Evolutionary conservation across 129 eudicot genomes (phyloP).

Genomic region (Escallonia herrerae): DNA sequence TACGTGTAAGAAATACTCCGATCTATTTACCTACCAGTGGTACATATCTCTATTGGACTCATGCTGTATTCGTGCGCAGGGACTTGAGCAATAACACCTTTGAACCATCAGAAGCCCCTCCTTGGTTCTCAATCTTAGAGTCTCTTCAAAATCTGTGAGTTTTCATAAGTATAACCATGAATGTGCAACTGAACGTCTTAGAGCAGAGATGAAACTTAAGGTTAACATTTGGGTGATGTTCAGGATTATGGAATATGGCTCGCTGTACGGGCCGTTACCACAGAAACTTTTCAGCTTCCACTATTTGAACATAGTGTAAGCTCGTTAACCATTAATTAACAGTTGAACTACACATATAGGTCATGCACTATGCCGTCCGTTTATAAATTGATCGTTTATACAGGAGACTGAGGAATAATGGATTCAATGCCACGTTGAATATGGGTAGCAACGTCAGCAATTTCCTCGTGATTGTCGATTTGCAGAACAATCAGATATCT

Average conservation of each 20-base stretch:
- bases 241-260: conserved; percentile 80
- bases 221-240: conserved; percentile 8
- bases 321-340: not conserved
- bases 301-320: conserved; percentile 87
- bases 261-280: conserved; percentile 70
- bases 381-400: not conserved
- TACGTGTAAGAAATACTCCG: conserved; percentile 22
- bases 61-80: conserved; percentile 33
- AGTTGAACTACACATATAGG: not conserved
- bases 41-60: not conserved
- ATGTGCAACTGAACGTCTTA: not conserved
- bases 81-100: conserved; percentile 93
- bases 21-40: not conserved
- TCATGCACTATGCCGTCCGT: not conserved
- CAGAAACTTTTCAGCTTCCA: conserved; percentile 55
- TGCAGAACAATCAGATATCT: conserved; percentile 70
- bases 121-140: conserved; percentile 73
- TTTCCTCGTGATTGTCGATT: conserved; percentile 62
- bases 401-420: conserved; percentile 80
- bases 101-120: conserved; percentile 56
- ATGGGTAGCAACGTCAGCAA: conserved; percentile 59
- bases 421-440: conserved; percentile 47
- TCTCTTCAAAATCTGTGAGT: conserved; percentile 88
- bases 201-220: not conserved
- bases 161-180: not conserved